These are phyloP conservation scores for Chaetothyriales sp. DNA, from an alignment of 2,329 filamentous ascomycete species.

Conservation along the genomic window DNA sequence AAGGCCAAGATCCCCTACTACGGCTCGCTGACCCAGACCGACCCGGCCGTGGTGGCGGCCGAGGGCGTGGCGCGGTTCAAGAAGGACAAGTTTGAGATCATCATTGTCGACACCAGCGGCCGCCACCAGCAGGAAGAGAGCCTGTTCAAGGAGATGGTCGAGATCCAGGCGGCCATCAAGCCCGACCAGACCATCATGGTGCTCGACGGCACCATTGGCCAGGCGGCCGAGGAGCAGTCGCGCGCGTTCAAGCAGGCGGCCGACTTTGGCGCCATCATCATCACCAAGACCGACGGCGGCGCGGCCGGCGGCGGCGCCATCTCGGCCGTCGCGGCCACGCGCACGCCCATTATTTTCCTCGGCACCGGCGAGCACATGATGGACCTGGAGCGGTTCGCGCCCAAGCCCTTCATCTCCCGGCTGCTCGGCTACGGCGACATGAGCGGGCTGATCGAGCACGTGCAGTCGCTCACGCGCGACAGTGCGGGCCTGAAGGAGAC, in stretches of 20 bases:
- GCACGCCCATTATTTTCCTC: conserved; percentile 94
- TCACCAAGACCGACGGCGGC: conserved; percentile 95
- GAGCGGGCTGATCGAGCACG: conserved; percentile 86
- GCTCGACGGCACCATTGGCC: conserved; percentile 88
- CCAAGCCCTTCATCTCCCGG: conserved; percentile 86
- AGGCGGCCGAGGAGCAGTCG: conserved; percentile 86
- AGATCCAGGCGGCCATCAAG: conserved; percentile 80
- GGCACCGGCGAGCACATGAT: conserved; percentile 96
- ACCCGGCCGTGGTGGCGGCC: conserved; percentile 82
- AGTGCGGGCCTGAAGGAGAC: conserved; percentile 72
- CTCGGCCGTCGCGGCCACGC: conserved; percentile 88
- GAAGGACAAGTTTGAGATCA: conserved; percentile 95
- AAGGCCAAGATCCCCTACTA: conserved; percentile 99
- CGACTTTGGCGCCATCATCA: conserved; percentile 95
- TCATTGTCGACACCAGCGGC: conserved; percentile 95
- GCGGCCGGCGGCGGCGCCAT: conserved; percentile 94
- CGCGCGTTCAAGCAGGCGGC: conserved; percentile 95
- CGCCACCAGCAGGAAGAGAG: conserved; percentile 89
- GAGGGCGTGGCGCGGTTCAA: conserved; percentile 98
- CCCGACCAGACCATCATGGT: conserved; percentile 99
- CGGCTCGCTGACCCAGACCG: conserved; percentile 88
- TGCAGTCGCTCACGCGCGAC: conserved; percentile 86
- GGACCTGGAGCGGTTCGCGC: conserved; percentile 83
- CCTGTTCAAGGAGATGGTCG: conserved; percentile 92
- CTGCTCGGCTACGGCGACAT: conserved; percentile 96